Evolutionary conservation across 2,329 filamentous ascomycete species (phyloP).

Genomic region (Diaporthe vexans): DNA sequence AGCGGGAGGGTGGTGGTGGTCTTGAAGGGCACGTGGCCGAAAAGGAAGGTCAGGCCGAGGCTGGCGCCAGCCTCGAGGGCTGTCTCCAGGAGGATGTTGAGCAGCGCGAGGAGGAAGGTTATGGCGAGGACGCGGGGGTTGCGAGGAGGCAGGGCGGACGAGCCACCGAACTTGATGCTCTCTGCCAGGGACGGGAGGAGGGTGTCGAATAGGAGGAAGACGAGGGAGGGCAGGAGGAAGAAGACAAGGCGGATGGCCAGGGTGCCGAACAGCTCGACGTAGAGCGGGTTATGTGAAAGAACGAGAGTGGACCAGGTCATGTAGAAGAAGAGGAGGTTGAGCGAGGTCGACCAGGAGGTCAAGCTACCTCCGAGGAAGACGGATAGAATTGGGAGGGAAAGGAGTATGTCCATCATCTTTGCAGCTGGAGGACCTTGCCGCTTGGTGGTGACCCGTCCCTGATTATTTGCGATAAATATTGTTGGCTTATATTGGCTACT

Average conservation of each 20-base stretch:
- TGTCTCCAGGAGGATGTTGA: constrained; percentile 62
- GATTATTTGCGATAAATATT: not conserved
- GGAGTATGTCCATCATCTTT: constrained; percentile 72
- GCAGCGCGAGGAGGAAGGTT: constrained; percentile 54
- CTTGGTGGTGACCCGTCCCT: not conserved
- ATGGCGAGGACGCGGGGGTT: constrained; percentile 51
- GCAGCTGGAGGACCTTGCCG: not conserved
- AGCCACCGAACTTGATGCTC: constrained; percentile 76
- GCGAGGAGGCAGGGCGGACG: constrained; percentile 63
- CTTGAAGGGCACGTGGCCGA: constrained; percentile 59
- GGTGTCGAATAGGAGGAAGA: constrained; percentile 81
- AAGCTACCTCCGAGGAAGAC: constrained; percentile 74
- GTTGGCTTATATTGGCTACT: not conserved
- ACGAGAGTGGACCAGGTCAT: constrained; percentile 91
- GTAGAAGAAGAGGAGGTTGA: constrained; percentile 91
- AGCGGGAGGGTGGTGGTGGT: constrained; percentile 64
- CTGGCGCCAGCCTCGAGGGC: constrained; percentile 59
- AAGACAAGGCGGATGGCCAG: constrained; percentile 76
- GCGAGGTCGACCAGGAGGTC: constrained; percentile 80
- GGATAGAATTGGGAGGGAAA: constrained; percentile 80
- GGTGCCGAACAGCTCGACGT: constrained; percentile 81
- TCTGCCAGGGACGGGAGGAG: constrained; percentile 77
- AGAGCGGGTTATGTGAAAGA: constrained; percentile 80
- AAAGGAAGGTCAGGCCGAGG: constrained; percentile 52
- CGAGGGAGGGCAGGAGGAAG: constrained; percentile 79